Evolutionary conservation across 495 filamentous ascomycete species (phyloP).

Genomic region (Lentithecium fluviatile): DNA sequence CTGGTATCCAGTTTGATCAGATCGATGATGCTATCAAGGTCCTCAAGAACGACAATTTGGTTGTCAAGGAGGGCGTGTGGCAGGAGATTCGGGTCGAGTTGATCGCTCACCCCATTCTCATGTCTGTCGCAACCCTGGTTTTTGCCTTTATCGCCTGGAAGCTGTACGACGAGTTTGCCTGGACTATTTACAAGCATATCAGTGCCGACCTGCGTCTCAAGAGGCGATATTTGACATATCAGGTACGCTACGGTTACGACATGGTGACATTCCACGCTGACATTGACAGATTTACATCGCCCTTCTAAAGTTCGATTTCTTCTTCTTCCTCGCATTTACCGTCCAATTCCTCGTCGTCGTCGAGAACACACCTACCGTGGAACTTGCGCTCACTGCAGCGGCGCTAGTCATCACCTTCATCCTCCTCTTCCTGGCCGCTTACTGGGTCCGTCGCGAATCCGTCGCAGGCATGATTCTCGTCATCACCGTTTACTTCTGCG

Average conservation of each 20-base stretch:
- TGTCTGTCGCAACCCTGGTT: conserved; percentile 68
- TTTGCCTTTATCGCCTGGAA: conserved; percentile 84
- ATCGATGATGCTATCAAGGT: conserved; percentile 66
- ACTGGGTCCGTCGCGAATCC: conserved; percentile 79
- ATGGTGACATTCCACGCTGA: conserved; percentile 39
- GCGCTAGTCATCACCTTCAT: conserved; percentile 87
- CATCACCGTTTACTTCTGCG: conserved; percentile 85
- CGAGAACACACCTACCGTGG: conserved; percentile 61
- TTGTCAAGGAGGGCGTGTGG: conserved; percentile 55
- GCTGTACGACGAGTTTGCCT: conserved; percentile 96
- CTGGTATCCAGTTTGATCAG: conserved; percentile 86
- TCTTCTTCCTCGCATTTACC: conserved; percentile 98
- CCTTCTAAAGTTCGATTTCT: conserved; percentile 97
- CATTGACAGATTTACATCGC: conserved; percentile 87
- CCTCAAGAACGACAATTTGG: conserved; percentile 41
- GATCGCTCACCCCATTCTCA: conserved; percentile 80
- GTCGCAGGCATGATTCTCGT: conserved; percentile 70
- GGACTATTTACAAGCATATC: conserved; percentile 99
- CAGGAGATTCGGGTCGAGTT: conserved; percentile 66
- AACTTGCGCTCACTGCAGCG: conserved; percentile 82
- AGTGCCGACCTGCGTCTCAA: conserved; percentile 96
- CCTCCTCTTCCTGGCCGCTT: conserved; percentile 80
- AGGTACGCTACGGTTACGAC: conserved; percentile 57
- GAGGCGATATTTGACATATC: conserved; percentile 90
- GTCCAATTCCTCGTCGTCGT: conserved; percentile 97